Base-by-base conservation (phyloP, 495 filamentous ascomycete species). In the Tetracladium setigerum region DNA sequence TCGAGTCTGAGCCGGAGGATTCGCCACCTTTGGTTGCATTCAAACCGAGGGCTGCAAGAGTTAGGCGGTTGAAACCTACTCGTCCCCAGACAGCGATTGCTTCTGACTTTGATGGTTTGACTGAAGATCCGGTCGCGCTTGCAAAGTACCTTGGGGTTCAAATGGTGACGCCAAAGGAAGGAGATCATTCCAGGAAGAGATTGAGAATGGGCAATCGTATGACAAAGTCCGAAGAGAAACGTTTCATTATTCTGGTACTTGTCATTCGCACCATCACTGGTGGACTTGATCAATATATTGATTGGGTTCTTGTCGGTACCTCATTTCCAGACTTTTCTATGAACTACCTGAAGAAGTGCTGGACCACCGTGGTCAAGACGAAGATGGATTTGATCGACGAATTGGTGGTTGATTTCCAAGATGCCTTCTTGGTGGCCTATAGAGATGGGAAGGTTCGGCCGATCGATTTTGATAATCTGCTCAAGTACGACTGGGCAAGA, bases 381-480 rank as follows among this genome's bases (percentile, higher is more conserved):
- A 75, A 81, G 38, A 72, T 74, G 39, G 66, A 73, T 9, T 74
- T 79, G 19, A 73, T 95, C 35, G 70, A 83, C 6, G 78, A 79
- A 44, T 66, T 97, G 57, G 81, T 83, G 22, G 65, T 66, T n/a
- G 80, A 86, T 51, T 95, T 97, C 59, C 84, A 88, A 51, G 71
- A 80, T 30, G 69, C 70, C 13, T 95, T 87, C 59, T 64, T 89
- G 15, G 71, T 76, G 35, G 94, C 87, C 0, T 97, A 95, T 56
- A 76, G 76, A 41, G 70, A 73, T 2, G 75, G 76, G 8, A 68
- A 83, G 41, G 51, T 97, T 0, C 83, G 85, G 2, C 56, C 66
- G 1, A 73, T 99, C 27, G 72, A 95, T 62, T 91, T 80, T 50
- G 66, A 81, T 32, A 62, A 94, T 50, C 68, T 88, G 5, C 67